These are phyloP conservation scores for Cucumis sativus DNA, from an alignment of 306 rosid species.

Conservation along the genomic window DNA sequence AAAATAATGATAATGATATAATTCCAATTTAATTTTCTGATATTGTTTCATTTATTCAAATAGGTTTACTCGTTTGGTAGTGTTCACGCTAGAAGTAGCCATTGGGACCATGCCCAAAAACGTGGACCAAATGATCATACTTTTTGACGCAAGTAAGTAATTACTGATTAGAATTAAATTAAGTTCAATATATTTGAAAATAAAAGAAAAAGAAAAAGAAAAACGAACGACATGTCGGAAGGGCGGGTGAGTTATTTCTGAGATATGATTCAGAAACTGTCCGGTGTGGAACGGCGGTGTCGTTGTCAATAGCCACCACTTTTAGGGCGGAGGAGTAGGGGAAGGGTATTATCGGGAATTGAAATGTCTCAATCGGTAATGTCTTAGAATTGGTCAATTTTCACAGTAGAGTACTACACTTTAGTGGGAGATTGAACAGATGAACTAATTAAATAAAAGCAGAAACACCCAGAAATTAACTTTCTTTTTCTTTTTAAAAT, in stretches of 20 bases:
- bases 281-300: constrained; percentile 70
- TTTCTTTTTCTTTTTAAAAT: constrained; percentile 6
- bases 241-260: constrained; percentile 14
- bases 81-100: constrained; percentile 87
- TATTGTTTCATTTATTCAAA: neutral
- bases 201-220: no score
- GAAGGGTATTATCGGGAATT: constrained; percentile 61
- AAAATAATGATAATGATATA: neutral
- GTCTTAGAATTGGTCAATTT: constrained; percentile 33
- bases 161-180: no score
- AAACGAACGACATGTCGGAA: constrained; percentile 27
- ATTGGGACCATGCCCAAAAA: constrained; percentile 78
- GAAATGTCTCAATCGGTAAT: constrained; percentile 19
- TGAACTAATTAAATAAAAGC: neutral
- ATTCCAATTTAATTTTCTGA: neutral
- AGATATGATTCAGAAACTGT: constrained; percentile 32
- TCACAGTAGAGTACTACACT: constrained; percentile 2
- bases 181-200: neutral
- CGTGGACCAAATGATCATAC: constrained; percentile 66
- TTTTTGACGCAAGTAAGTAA: constrained; percentile 87
- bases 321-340: neutral
- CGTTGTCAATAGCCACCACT: constrained; percentile 19
- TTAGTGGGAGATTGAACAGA: constrained; percentile 4
- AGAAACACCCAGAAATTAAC: constrained; percentile 35
- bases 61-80: constrained; percentile 81